Percentiles rank a stretch among this genome's conserved stretches.
Evolutionary conservation across 2,329 filamentous ascomycete genomes (phyloP).

Genomic region (Cytospora schulzeri): DNA sequence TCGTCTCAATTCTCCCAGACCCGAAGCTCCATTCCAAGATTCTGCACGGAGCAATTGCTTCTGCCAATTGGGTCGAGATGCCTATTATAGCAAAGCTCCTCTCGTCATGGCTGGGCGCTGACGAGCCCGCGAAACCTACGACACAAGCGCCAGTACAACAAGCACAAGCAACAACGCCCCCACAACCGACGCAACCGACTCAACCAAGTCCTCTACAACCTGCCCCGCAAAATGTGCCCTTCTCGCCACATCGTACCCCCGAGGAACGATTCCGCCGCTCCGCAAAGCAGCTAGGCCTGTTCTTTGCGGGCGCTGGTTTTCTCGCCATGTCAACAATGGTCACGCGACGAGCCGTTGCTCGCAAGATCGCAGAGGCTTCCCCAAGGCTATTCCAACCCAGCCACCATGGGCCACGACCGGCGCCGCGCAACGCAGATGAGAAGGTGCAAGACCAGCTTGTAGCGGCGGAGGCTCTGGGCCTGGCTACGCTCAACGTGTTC

Average conservation of each 20-base stretch:
- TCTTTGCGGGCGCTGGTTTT: slow-evolving; percentile 76
- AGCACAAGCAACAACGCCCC: slow-evolving; percentile 4
- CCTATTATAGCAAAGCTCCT: slow-evolving; percentile 19
- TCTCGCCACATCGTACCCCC: slow-evolving; percentile 29
- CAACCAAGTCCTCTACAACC: background rate
- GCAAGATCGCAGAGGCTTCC: slow-evolving; percentile 60
- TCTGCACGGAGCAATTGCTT: background rate
- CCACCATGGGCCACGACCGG: slow-evolving; percentile 39
- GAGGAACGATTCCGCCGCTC: slow-evolving; percentile 44
- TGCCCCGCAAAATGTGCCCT: background rate
- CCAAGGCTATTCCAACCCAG: slow-evolving; percentile 75
- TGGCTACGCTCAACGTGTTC: slow-evolving; percentile 84
- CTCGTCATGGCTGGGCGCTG: slow-evolving; percentile 13
- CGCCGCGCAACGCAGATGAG: slow-evolving; percentile 34
- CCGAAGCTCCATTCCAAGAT: background rate
- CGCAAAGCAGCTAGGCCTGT: slow-evolving; percentile 66
- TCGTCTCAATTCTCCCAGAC: background rate
- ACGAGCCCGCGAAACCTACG: slow-evolving; percentile 13
- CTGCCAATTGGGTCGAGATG: background rate
- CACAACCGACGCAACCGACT: background rate
- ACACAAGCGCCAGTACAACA: slow-evolving; percentile 6
- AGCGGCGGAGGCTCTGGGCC: slow-evolving; percentile 78
- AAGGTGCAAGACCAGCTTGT: slow-evolving; percentile 67
- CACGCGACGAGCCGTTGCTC: slow-evolving; percentile 69
- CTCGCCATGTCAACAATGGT: slow-evolving; percentile 71